Evolutionary conservation across 495 filamentous ascomycete species (phyloP), one percentile per base, ranked within the genome.

Genomic region (Gamarada debralockiae): DNA sequence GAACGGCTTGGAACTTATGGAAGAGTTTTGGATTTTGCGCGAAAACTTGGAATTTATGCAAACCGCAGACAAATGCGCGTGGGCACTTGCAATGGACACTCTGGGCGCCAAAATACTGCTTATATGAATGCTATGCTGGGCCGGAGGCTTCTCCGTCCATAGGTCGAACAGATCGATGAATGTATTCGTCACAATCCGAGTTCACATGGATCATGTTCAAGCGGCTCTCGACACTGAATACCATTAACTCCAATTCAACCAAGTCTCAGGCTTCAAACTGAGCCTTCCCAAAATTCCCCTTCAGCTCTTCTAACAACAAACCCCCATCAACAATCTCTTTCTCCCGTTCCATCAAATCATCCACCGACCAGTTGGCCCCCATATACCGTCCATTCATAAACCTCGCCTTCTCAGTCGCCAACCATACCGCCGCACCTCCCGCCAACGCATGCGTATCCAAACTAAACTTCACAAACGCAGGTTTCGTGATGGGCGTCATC

Each of bases 311-410:
- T 2, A 31, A 2, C 46, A 56, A 46, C 20, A 44, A 29, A 12
- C 47, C 53, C 14, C 23, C 29, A n/a, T 24, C 23, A 36, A 64
- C 47, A 42, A 77, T 76, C 44, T 77, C 72, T 15, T 68, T 66
- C 57, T 70, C 70, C 46, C 69, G 53, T 12, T 48, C 45, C 47
- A 68, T 57, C 47, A 77, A 59, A 48, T 74, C 71, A 5, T 72
- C 67, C 9, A 77, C 65, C 57, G 73, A 67, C 75, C 72, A 79
- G 29, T 76, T 73, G 5, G 58, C 65, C 33, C 50, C 45, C 8
- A 78, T 48, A 52, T 65, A 69, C 46, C 72, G 55, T 0, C 73
- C 73, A n/a, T 61, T 70, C 40, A 78, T 46, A 37, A 68, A 77
- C 20, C 55, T 59, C 34, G 65, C 65, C 49, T 72, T 57, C 33